A percentile compares a stretch with the other conserved stretches of the same genome.
These are phyloP conservation scores for Talaromyces sp. DNA, from an alignment of 2,329 filamentous ascomycete species.

Conservation along the genomic window DNA sequence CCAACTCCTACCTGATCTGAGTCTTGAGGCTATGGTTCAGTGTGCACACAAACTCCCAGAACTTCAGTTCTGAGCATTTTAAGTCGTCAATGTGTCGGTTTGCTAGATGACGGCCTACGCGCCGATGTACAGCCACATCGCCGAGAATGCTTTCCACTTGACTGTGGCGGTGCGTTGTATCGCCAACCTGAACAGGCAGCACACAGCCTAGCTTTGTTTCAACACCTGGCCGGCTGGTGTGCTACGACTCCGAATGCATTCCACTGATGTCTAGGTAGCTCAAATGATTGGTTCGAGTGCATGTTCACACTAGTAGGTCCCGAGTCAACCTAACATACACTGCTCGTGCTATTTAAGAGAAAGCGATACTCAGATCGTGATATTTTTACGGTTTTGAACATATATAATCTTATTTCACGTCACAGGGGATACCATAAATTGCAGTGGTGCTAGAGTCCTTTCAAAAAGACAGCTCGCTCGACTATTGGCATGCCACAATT, in stretches of 20 bases:
- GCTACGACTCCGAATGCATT: background rate
- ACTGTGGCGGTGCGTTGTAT: conserved; percentile 13
- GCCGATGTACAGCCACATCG: conserved; percentile 11
- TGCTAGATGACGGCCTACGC: conserved; percentile 15
- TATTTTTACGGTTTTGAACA: background rate
- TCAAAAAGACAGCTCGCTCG: background rate
- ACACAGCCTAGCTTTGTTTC: conserved; percentile 5
- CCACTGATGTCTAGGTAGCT: background rate
- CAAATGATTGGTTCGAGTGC: background rate
- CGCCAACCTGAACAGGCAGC: conserved; percentile 6
- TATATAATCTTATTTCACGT: background rate
- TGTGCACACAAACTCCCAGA: background rate
- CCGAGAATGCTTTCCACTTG: conserved; percentile 10
- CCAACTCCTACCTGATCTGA: background rate
- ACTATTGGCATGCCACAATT: conserved; percentile 58
- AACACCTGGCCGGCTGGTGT: background rate
- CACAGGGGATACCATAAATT: background rate
- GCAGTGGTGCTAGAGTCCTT: background rate
- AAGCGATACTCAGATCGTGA: background rate
- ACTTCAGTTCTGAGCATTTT: too few species aligned
- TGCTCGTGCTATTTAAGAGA: background rate
- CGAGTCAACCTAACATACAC: background rate
- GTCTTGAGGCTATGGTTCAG: background rate
- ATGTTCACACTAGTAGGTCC: background rate
- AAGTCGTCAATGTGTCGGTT: background rate